phyloP scores from a whole-genome alignment of 192 early-diverging fungal genomes.

The Linnemannia zychae region DNA sequence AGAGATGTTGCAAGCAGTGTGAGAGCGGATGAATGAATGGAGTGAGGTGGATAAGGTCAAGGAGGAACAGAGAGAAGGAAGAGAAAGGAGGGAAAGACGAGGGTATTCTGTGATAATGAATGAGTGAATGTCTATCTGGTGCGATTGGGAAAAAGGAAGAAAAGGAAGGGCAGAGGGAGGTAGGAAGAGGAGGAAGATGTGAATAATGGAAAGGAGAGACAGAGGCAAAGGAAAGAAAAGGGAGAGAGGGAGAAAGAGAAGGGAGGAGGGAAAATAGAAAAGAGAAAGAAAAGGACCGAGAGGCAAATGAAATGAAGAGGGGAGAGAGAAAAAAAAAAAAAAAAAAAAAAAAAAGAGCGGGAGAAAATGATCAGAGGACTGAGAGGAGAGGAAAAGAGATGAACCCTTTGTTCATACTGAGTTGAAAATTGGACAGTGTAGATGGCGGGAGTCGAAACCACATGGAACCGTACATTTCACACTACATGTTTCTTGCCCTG shows the following conservation, averaged over 20 bases:
- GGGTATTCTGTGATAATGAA: not conserved
- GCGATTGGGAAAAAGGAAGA: conserved; percentile 14
- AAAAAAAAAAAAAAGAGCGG: not conserved
- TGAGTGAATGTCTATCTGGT: conserved; percentile 23
- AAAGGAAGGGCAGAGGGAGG: not conserved
- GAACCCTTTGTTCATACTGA: not conserved
- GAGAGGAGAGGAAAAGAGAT: not conserved
- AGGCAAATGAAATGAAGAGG: not conserved
- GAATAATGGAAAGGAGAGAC: not conserved
- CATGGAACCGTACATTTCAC: not conserved
- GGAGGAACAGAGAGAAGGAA: not conserved
- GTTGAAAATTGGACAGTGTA: not conserved
- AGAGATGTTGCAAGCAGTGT: not conserved
- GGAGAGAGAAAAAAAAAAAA: not conserved
- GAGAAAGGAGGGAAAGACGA: not conserved
- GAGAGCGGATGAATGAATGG: not conserved
- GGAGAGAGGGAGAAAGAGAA: not conserved
- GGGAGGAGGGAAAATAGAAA: not conserved
- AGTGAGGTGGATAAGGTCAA: not conserved
- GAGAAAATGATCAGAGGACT: not conserved
- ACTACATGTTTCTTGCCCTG: not conserved
- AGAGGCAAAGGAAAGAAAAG: not conserved
- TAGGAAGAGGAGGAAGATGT: not conserved
- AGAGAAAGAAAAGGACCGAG: not conserved
- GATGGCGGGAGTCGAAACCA: not conserved